A percentile compares a stretch with the other conserved stretches of the same genome.
Conservation (phyloP, 257 asterid species). For the Jasminum sambac region DNA sequence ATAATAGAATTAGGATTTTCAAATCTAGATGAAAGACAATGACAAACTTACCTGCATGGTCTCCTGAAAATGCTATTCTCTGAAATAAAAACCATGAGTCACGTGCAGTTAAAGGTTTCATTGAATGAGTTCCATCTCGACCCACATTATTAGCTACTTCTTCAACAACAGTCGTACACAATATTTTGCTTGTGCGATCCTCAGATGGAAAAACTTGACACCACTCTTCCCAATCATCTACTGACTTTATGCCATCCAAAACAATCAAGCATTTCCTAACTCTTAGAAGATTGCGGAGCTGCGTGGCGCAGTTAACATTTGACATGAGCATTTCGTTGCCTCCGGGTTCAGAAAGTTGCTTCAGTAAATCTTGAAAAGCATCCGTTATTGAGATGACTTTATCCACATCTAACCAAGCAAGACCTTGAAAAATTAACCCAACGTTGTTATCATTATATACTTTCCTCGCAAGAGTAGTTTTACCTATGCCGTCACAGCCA, state of each 20-base stretch:
- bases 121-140: neutral
- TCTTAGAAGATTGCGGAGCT: too few species aligned
- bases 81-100: neutral
- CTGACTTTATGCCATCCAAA: neutral
- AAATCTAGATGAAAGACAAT: too few species aligned
- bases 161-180: neutral
- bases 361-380: neutral
- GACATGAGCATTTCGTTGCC: neutral
- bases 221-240: neutral
- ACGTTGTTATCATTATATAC: fast-evolving
- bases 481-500: neutral
- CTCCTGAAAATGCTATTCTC: neutral
- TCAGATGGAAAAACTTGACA: neutral
- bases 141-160: neutral
- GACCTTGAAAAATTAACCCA: neutral
- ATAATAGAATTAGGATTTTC: too few species aligned
- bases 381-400: neutral
- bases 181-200: neutral
- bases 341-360: neutral
- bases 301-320: too few species aligned
- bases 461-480: neutral
- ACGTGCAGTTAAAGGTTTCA: neutral
- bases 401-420: neutral
- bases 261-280: neutral
- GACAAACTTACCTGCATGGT: neutral